Evolutionary conservation across 257 asterid species (phyloP).

Genomic region (Nyctanthes arbortristis): DNA sequence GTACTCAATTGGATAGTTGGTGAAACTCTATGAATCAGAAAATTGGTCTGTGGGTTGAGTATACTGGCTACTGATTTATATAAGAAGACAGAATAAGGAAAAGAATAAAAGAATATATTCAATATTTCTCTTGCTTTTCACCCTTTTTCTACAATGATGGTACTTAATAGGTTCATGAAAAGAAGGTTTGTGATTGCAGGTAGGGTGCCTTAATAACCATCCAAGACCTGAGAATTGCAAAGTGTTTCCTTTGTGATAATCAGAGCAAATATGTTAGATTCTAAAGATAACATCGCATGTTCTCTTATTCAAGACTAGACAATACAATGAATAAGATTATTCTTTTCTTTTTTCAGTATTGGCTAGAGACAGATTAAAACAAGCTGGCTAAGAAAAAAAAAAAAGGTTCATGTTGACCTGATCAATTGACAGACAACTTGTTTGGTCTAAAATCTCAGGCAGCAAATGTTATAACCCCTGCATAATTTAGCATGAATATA

Average conservation of each 20-base stretch:
- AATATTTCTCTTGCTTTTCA: too few species aligned
- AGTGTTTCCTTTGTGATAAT: too few species aligned
- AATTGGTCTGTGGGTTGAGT: background rate
- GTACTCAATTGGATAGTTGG: background rate
- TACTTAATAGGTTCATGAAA: background rate
- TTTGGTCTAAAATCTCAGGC: background rate
- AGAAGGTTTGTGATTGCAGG: background rate
- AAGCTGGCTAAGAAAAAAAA: too few species aligned
- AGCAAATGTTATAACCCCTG: background rate
- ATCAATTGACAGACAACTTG: background rate
- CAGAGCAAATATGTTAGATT: too few species aligned
- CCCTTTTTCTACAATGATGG: background rate
- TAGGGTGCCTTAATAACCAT: too few species aligned
- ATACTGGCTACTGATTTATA: background rate
- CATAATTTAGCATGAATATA: background rate
- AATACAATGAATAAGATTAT: too few species aligned
- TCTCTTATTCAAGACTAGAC: too few species aligned
- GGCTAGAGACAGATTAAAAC: too few species aligned
- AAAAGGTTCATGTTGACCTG: too few species aligned
- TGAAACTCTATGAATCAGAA: background rate
- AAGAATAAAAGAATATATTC: background rate
- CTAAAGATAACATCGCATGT: too few species aligned
- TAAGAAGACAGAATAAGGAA: background rate
- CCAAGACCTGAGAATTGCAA: too few species aligned
- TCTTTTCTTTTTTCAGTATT: too few species aligned